Evolutionary conservation across 1,139 yeast genomes (phyloP).

Genomic region (Yamadazyma oceani): DNA sequence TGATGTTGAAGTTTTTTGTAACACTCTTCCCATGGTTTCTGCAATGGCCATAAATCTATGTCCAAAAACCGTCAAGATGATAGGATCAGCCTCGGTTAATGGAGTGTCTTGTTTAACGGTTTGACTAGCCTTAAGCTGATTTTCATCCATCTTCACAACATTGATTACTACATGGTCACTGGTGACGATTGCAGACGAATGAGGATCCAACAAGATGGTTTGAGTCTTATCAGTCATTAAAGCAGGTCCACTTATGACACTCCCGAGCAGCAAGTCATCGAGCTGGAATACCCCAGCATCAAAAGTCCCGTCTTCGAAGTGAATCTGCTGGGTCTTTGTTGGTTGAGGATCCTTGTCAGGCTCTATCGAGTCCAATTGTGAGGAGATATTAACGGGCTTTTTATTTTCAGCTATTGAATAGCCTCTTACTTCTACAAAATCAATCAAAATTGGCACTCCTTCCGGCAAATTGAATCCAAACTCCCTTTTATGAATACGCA

Average conservation of each 20-base stretch:
- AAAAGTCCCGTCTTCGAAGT: conserved; percentile 46
- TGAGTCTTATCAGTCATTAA: conserved; percentile 84
- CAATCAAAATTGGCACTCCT: conserved; percentile 56
- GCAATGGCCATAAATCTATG: conserved; percentile 88
- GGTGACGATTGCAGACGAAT: conserved; percentile 61
- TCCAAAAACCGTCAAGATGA: conserved; percentile 73
- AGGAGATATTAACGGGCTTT: conserved; percentile 32
- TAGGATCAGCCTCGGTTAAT: conserved; percentile 52
- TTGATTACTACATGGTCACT: conserved; percentile 37
- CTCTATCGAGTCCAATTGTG: conserved; percentile 21
- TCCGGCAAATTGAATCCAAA: conserved; percentile 45
- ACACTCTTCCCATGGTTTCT: conserved; percentile 83
- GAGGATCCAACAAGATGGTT: conserved; percentile 78
- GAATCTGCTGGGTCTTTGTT: conserved; percentile 19
- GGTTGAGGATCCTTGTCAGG: conserved; percentile 7
- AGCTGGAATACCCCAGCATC: conserved; percentile 54
- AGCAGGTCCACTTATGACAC: conserved; percentile 69
- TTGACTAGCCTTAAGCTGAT: background rate
- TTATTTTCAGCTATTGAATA: conserved; percentile 34
- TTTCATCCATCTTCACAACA: conserved; percentile 13
- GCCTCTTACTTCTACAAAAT: conserved; percentile 67
- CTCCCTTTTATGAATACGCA: conserved; percentile 35
- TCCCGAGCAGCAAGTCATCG: conserved; percentile 52
- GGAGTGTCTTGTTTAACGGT: conserved; percentile 9
- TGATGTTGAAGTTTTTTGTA: conserved; percentile 77